These are phyloP conservation scores for Thuidium tamariscinum DNA, from an alignment of 225 moss, liverwort and hornwort genomes.

Conservation along the genomic window DNA sequence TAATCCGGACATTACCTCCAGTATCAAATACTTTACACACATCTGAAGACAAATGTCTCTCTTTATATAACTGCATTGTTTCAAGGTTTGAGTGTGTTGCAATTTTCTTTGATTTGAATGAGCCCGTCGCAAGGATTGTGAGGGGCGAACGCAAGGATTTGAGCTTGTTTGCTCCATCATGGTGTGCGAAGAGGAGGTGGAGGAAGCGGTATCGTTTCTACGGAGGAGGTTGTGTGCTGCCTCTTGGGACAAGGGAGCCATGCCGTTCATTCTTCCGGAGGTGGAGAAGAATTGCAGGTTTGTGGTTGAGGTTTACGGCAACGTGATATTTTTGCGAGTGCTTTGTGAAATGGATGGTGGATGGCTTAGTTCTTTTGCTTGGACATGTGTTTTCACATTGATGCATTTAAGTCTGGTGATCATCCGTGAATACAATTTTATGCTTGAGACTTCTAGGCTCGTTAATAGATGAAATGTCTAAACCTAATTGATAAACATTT, in stretches of 20 bases:
- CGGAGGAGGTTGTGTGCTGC: slow-evolving; percentile 53
- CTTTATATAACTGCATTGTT: neutral
- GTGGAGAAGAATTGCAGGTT: slow-evolving; percentile 58
- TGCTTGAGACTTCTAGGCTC: neutral
- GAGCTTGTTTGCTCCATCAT: neutral
- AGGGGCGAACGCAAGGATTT: neutral
- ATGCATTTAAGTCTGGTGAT: neutral
- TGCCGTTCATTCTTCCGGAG: slow-evolving; percentile 43
- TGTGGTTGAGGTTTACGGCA: neutral
- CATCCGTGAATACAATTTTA: neutral
- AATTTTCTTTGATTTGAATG: neutral
- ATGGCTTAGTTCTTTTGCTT: neutral
- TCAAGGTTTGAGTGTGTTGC: neutral
- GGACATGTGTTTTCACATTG: neutral
- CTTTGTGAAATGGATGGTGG: neutral
- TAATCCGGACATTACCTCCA: neutral
- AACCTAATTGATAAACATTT: neutral
- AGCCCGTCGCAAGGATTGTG: neutral
- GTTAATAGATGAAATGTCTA: neutral
- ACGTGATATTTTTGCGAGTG: neutral
- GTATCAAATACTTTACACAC: neutral
- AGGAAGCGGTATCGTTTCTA: slow-evolving; percentile 47
- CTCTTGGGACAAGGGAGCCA: slow-evolving; percentile 20
- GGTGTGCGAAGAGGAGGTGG: slow-evolving; percentile 36
- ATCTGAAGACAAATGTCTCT: neutral